Base-by-base conservation (phyloP, 2,329 filamentous ascomycete genomes). In the Fusarium xylarioides region DNA sequence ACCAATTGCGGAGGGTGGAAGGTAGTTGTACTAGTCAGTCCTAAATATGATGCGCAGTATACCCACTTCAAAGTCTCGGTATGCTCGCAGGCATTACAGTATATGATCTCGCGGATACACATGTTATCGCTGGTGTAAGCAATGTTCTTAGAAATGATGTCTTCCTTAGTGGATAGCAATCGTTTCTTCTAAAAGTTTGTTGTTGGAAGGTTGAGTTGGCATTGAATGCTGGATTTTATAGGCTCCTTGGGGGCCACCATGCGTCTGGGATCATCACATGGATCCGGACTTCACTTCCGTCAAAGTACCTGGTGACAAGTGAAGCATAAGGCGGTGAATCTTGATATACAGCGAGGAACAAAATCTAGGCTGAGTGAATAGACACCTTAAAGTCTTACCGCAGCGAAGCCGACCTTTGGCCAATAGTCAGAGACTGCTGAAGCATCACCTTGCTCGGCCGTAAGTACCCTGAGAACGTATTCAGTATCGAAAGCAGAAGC, bases 321-420 rank as follows among this genome's bases (percentile, higher is more conserved):
- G 18, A 28, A 16, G 11, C 5, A 0, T 8, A 7, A 11, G 5
- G 3, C 7, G 4, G 8, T 21, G n/a, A 26, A 11, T 52, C 4
- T 10, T 9, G 19, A 1, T 3, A 2, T 19, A 4, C 0, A 0
- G 3, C 1, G 2, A 11, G 18, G 11, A 11, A 14, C 5, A 23
- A 4, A 19, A 2, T 26, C 6, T 6, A 8, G 18, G 11, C 3
- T 26, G 2, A 11, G 3, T 19, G 12, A 35, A 21, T 21, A 7
- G 6, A 16, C 18, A 34, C 4, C 32, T 15, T 4, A 15, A 4
- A 26, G 6, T 21, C 15, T 15, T 4, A 2, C 4, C 2, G 10
- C 3, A 23, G 11, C 16, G 1, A 50, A 34, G 3, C 7, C 5
- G 19, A 14, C 44, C 8, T 15, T 21, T 21, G 21, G 19, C 3